Base-by-base conservation (phyloP, 2,329 filamentous ascomycete genomes). In the Hymenoscyphus salicellus region DNA sequence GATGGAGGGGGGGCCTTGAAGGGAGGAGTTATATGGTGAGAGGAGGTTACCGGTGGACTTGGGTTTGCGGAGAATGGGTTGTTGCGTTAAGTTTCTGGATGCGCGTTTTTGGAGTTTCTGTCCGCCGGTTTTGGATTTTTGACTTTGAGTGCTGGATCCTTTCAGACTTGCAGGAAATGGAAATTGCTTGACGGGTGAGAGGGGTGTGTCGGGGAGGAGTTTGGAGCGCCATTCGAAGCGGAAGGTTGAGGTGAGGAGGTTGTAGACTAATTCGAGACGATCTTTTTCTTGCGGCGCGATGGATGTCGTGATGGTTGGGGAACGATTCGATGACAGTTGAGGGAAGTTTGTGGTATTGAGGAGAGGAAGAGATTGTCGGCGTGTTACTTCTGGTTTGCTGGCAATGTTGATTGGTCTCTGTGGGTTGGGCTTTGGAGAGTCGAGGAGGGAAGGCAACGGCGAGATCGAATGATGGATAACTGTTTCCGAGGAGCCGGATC, bases 261-360 rank as follows among this genome's bases (percentile, higher is more conserved):
- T 68, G 63, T 70, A 71, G 30, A 70, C 61, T 14, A 70, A 46
- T 30, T 57, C 17, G 5, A 41, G 7, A 7, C 33, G 32, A 16
- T 33, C 28, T 14, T 28, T 30, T 10, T 57, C 20, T 16, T 17
- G 7, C 6, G 16, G 36, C 17, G 28, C 20, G 52, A n/a, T 32
- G 11, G n/a, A 30, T n/a, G 20, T 32, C 23, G 20, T 61, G 46
- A 14, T 10, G 28, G 11, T 38, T 36, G 28, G 33, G 30, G 46
- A 55, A 43, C 14, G 36, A 11, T 38, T 38, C 14, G 36, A 38
- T 17, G 36, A 38, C 36, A 38, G 36, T 4, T 38, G 36, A 16
- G 11, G 14, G 36, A 38, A 38, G 30, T 36, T n/a, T 23, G 41
- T 38, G 28, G 23, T 23, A 17, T 17, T 41, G 8, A 30, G 30